Evolutionary conservation across 371 early-diverging fungal genomes (phyloP).

Genomic region (Phascolomyces articulosus): DNA sequence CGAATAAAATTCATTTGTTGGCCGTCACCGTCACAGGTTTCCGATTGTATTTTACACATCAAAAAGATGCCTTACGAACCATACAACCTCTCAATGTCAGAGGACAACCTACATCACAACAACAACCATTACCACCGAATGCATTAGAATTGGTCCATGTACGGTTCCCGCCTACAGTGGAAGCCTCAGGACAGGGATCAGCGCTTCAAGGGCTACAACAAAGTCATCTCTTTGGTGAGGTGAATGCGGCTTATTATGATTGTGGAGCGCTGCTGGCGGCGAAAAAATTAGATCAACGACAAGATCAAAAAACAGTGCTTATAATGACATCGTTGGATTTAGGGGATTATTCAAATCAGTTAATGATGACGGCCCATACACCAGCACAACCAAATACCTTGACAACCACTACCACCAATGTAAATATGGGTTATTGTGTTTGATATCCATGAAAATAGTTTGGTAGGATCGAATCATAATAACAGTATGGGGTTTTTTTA

Average conservation of each 20-base stretch:
- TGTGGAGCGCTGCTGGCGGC: slow-evolving; percentile 71
- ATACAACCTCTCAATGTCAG: not conserved
- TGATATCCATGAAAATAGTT: too few relatives aligned
- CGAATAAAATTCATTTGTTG: slow-evolving; percentile 63
- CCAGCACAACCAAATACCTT: not conserved
- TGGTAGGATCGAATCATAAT: too few relatives aligned
- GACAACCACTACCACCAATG: not conserved
- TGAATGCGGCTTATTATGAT: slow-evolving; percentile 66
- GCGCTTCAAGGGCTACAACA: slow-evolving; percentile 2
- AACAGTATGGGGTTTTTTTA: too few relatives aligned
- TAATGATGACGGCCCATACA: not conserved
- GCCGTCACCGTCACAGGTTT: slow-evolving; percentile 73
- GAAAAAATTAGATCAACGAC: slow-evolving; percentile 46
- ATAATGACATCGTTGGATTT: slow-evolving; percentile 58
- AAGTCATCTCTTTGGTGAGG: slow-evolving; percentile 11
- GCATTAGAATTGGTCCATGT: slow-evolving; percentile 73
- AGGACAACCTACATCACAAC: not conserved
- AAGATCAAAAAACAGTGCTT: slow-evolving; percentile 63
- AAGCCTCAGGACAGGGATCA: not conserved
- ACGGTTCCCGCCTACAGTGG: slow-evolving; percentile 62
- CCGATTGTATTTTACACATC: slow-evolving; percentile 76
- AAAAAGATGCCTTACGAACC: slow-evolving; percentile 22
- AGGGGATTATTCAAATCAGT: slow-evolving; percentile 25
- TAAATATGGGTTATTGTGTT: too few relatives aligned
- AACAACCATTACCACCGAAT: slow-evolving; percentile 33